Evolutionary conservation across 208 protist species (phyloP).

Genomic region (Phytomonas serpens): DNA sequence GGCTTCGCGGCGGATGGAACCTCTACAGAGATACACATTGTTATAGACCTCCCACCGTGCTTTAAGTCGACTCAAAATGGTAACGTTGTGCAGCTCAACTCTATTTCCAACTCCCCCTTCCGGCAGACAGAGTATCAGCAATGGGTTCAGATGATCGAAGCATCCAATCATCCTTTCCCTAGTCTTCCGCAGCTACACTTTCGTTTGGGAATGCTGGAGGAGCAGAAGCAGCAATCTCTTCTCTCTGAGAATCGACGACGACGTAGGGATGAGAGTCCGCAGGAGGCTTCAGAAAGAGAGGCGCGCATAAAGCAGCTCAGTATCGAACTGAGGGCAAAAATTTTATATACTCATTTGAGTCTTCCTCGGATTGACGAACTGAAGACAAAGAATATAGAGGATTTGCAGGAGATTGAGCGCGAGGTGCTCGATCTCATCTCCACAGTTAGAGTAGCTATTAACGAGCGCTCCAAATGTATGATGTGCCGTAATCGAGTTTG

Average conservation of each 20-base stretch:
- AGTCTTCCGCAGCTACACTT: slow-evolving; percentile 74
- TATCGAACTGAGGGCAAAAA: slow-evolving; percentile 28
- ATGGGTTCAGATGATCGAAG: slow-evolving; percentile 70
- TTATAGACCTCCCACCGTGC: slow-evolving; percentile 86
- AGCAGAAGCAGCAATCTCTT: slow-evolving; percentile 79
- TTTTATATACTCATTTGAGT: slow-evolving; percentile 50
- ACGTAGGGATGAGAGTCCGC: slow-evolving; percentile 47
- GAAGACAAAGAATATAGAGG: slow-evolving; percentile 35
- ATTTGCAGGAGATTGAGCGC: slow-evolving; percentile 76
- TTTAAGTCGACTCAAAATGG: slow-evolving; percentile 79
- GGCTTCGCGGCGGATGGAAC: slow-evolving; percentile 80
- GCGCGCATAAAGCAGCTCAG: slow-evolving; percentile 23
- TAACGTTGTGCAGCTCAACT: slow-evolving; percentile 88
- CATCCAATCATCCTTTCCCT: slow-evolving; percentile 40
- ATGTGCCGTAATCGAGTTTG: slow-evolving; percentile 57
- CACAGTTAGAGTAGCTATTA: slow-evolving; percentile 62
- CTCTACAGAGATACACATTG: slow-evolving; percentile 81
- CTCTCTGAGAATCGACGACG: slow-evolving; percentile 33
- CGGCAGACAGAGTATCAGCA: slow-evolving; percentile 74
- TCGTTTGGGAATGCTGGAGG: slow-evolving; percentile 72
- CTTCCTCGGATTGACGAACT: slow-evolving; percentile 57
- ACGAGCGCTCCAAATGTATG: slow-evolving; percentile 80
- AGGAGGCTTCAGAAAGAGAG: slow-evolving; percentile 35
- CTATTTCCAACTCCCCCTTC: slow-evolving; percentile 87
- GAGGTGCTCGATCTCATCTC: slow-evolving; percentile 77